Conservation (phyloP, 805 yeast genomes). For the Clavispora vitiphila region DNA sequence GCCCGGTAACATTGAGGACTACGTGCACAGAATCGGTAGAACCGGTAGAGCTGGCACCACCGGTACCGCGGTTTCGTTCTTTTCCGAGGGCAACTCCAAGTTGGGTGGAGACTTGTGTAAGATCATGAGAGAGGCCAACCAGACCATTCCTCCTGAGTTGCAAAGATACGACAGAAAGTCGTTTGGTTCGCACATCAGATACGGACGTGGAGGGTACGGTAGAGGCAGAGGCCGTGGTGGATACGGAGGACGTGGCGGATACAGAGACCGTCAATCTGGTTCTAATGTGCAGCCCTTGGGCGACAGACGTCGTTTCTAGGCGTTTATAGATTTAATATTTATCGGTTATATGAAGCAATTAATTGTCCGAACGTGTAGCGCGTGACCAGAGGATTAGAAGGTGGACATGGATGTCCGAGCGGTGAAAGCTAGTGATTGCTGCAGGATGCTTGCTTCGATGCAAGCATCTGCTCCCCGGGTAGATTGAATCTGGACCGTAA, state of each 20-base stretch:
- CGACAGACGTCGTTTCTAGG: conserved; percentile 39
- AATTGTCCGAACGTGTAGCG: too few species aligned
- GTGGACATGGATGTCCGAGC: too few species aligned
- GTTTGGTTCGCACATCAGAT: conserved; percentile 55
- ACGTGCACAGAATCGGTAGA: conserved; percentile 98
- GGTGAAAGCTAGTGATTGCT: too few species aligned
- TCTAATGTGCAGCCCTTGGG: conserved; percentile 50
- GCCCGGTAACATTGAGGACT: conserved; percentile 98
- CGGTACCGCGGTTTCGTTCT: conserved; percentile 94
- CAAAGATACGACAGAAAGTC: conserved; percentile 60
- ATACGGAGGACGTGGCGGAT: conserved; percentile 36
- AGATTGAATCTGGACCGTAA: too few species aligned
- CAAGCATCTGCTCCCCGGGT: too few species aligned
- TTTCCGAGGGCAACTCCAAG: conserved; percentile 81
- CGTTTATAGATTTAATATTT: conserved; percentile 2
- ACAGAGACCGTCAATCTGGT: conserved; percentile 45
- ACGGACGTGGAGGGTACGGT: conserved; percentile 55
- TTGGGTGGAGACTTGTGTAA: conserved; percentile 87
- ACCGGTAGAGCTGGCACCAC: conserved; percentile 98
- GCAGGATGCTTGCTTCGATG: too few species aligned
- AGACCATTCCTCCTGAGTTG: conserved; percentile 76
- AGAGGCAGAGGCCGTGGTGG: conserved; percentile 29
- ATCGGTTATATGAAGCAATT: background rate
- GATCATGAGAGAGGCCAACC: conserved; percentile 94
- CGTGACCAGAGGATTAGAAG: background rate